Evolutionary conservation across 208 protist genomes (phyloP).

Genomic region (Leishmania aethiopica): DNA sequence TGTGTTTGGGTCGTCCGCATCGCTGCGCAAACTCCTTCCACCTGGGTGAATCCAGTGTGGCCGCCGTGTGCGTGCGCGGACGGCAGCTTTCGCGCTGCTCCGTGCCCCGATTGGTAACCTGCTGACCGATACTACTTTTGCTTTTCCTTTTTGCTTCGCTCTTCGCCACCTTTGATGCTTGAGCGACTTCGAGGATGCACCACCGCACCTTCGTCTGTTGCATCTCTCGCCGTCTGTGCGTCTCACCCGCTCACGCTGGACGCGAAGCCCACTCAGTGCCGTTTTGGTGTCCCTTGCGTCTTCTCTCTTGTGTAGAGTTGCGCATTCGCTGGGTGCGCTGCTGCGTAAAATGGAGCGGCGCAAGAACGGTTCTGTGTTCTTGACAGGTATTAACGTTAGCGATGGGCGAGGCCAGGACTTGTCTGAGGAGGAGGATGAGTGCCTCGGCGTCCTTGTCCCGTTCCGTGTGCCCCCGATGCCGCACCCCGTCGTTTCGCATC

Average conservation of each 20-base stretch:
- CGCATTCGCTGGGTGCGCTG: not conserved
- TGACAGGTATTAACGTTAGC: conserved; percentile 30
- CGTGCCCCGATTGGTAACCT: not conserved
- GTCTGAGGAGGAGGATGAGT: conserved; percentile 1
- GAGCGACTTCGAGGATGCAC: not conserved
- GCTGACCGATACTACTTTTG: not conserved
- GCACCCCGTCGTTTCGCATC: conserved; percentile 16
- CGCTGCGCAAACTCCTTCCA: not conserved
- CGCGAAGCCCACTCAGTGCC: not conserved
- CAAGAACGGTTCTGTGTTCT: conserved; percentile 15
- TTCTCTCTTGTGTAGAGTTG: not conserved
- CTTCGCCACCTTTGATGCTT: not conserved
- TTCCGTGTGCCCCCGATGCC: conserved; percentile 60
- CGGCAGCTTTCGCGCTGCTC: not conserved
- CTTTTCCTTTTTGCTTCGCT: too few relatives aligned
- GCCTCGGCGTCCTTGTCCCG: conserved; percentile 24
- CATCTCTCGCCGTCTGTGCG: not conserved
- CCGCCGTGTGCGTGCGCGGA: not conserved
- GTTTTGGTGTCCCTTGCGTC: not conserved
- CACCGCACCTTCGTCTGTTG: not conserved
- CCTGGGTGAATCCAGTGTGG: not conserved
- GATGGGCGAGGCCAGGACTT: not conserved
- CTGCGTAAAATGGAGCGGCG: not conserved
- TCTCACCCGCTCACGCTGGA: not conserved
- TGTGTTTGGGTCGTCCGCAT: not conserved